Evolutionary conservation across 768 basidiomycete genomes (phyloP).

Genomic region (Lanmaoa pseudosensibilis): DNA sequence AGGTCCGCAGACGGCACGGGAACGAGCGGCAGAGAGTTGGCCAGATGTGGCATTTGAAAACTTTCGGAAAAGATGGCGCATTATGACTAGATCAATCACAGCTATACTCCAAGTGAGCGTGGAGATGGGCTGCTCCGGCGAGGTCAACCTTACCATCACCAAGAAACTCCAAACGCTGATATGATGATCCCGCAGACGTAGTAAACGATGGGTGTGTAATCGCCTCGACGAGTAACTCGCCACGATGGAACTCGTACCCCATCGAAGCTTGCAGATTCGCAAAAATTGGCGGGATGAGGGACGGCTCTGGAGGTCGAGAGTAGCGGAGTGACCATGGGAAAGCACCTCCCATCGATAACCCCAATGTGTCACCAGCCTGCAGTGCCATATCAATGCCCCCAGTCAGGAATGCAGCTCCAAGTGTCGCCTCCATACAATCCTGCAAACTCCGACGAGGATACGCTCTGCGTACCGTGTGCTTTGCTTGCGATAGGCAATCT

Average conservation of each 20-base stretch:
- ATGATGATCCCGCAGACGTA: constrained; percentile 54
- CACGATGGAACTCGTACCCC: constrained; percentile 67
- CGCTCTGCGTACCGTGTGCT: constrained; percentile 39
- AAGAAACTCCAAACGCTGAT: constrained; percentile 85
- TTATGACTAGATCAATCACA: constrained; percentile 68
- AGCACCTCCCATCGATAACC: constrained; percentile 71
- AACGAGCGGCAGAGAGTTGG: constrained; percentile 69
- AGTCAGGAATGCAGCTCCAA: constrained; percentile 73
- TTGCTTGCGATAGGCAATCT: constrained; percentile 27
- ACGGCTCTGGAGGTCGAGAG: constrained; percentile 29
- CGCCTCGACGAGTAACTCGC: constrained; percentile 70
- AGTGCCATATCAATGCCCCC: constrained; percentile 75
- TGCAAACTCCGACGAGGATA: constrained; percentile 73
- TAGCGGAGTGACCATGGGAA: constrained; percentile 69
- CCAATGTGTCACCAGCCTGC: constrained; percentile 59
- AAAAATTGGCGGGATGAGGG: constrained; percentile 49
- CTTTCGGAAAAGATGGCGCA: constrained; percentile 67
- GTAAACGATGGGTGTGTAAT: constrained; percentile 84
- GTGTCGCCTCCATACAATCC: constrained; percentile 84
- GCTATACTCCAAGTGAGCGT: constrained; percentile 41
- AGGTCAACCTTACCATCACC: constrained; percentile 71
- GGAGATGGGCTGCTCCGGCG: background rate
- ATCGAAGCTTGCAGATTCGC: constrained; percentile 56
- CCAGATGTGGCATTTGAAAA: constrained; percentile 74
- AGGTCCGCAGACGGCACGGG: constrained; percentile 70